Evolutionary conservation across 129 eudicot species (phyloP).

Genomic region (carrot (Daucus carota)): DH1_v3.0 NC_030385.2:35649001-35649500

Average conservation of each 20-base stretch:
- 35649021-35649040: not conserved
- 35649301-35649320: not conserved
- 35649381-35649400: not conserved
- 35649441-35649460: constrained; percentile 59
- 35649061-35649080: not conserved
- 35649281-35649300: not conserved
- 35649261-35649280: not conserved
- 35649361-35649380: not conserved
- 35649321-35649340: not conserved
- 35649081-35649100: not conserved
- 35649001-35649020: not conserved
- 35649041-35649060: not conserved
- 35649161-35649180: not conserved
- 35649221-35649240: not conserved
- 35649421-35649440: not conserved
- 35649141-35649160: not conserved
- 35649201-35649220: not conserved
- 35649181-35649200: not conserved
- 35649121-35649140: too few relatives aligned
- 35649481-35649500: constrained; percentile 59
- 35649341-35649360: not conserved
- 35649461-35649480: constrained; percentile 58
- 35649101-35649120: not conserved
- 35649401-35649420: not conserved
- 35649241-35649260: not conserved